Evolutionary conservation across 495 filamentous ascomycete species (phyloP), one percentile per base, ranked within the genome.

Genomic region (Aspergillus asperescens): DNA sequence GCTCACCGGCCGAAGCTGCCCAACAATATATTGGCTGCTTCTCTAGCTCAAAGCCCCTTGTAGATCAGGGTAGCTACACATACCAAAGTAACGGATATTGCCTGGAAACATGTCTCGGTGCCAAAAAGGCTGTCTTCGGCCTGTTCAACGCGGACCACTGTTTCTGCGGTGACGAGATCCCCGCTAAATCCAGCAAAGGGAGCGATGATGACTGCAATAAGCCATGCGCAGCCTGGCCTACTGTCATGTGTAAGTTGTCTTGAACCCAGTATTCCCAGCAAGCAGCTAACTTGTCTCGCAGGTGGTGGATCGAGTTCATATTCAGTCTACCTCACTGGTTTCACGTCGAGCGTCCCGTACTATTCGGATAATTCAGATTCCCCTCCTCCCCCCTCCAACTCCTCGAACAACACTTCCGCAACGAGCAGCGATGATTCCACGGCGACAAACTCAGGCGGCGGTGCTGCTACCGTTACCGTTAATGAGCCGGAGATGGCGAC

Each of bases 1-100:
- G 51, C 31, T 52, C 58, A 9, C 58, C 55, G 1, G 50, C 62
- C 10, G 59, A 50, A 3, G 56, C 65, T 25, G 54, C 63, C 15
- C 49, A 58, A 16, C 51, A 62, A 23, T 63, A 58, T 48, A 31
- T 67, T 7, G 76, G 72, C 23, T 72, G 70, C 50, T 71, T 67
- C 52, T 64, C 52, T 31, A 40, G 40, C 37, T 56, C 59, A 16
- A 48, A 20, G 15, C 42, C 46, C 9, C 55, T 75, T 25, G 56
- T 60, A 38, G 60, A 69, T 37, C 52, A 73, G 55, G 65, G 72
- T 23, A 45, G 63, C 44, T 79, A 66, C 16, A 69, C 57, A 40
- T 80, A 68, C 24, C 77, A 80, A 46, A 76, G 74, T 63, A 62
- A 68, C 22, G 72, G 73, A 56, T 77, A 76, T 54, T 80, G 77